A percentile compares a stretch with the other conserved stretches of the same genome.
Evolutionary conservation across 2,329 filamentous ascomycete genomes (phyloP).

Genomic region (Penicillium brevicompactum): DNA sequence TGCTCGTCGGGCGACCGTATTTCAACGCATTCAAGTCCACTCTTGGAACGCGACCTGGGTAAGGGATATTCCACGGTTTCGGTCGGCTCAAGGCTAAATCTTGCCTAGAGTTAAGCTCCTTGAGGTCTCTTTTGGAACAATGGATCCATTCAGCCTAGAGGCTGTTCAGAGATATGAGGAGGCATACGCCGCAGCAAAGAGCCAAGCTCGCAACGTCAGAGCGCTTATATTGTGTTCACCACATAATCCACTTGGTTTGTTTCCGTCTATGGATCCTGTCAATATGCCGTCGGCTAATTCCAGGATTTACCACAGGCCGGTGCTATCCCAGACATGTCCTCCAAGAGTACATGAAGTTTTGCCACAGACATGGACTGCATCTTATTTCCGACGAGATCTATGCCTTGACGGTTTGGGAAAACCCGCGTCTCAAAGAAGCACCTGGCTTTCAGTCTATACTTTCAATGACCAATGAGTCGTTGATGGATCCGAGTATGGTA

Average conservation of each 20-base stretch:
- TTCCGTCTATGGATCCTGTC: background rate
- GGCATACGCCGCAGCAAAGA: conserved; percentile 36
- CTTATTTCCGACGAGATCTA: conserved; percentile 20
- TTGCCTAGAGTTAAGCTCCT: conserved; percentile 36
- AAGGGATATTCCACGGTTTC: background rate
- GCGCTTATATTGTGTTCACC: conserved; percentile 52
- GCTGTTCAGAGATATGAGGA: conserved; percentile 47
- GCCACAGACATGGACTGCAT: conserved; percentile 10
- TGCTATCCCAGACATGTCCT: conserved; percentile 11
- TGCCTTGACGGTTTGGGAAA: conserved; percentile 17
- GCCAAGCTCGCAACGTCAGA: conserved; percentile 41
- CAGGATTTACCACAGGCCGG: background rate
- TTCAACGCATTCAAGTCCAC: conserved; percentile 50
- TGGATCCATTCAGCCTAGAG: conserved; percentile 45
- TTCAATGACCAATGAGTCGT: background rate
- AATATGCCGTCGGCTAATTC: background rate
- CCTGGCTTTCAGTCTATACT: conserved; percentile 12
- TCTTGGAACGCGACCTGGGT: conserved; percentile 42
- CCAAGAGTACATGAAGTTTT: conserved; percentile 11
- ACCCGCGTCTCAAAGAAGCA: conserved; percentile 1
- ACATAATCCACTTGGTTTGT: conserved; percentile 51
- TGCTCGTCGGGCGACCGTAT: conserved; percentile 30
- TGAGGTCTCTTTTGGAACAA: conserved; percentile 43
- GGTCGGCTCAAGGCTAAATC: background rate
- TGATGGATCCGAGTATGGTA: conserved; percentile 11